Conservation (phyloP, 1,139 yeast genomes). For the Williopsis jadinii region DNA sequence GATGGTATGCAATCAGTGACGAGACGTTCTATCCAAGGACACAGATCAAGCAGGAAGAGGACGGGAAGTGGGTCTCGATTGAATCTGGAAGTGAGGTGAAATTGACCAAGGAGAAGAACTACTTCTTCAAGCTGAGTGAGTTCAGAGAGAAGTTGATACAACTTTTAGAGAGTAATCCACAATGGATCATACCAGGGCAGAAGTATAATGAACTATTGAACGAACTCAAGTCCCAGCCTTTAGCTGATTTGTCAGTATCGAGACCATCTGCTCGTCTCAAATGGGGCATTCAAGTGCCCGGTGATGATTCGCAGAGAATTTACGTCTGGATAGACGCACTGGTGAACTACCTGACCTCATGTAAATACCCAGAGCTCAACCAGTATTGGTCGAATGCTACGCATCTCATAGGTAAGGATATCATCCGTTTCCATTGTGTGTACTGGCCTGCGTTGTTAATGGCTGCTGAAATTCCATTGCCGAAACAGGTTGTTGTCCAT, state of each 20-base stretch:
- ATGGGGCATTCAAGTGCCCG: conserved; percentile 93
- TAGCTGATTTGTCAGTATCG: conserved; percentile 74
- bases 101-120: conserved; percentile 75
- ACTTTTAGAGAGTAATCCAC: conserved; percentile 38
- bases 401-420: conserved; percentile 90
- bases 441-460: conserved; percentile 92
- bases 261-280: conserved; percentile 68
- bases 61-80: conserved; percentile 43
- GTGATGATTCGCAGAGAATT: conserved; percentile 67
- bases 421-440: conserved; percentile 77
- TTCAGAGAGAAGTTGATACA: conserved; percentile 51
- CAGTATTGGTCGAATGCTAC: conserved; percentile 32
- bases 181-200: conserved; percentile 58
- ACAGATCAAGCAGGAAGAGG: conserved; percentile 43
- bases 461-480: conserved; percentile 71
- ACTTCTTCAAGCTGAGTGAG: conserved; percentile 68
- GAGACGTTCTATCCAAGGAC: conserved; percentile 89
- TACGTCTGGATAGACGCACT: conserved; percentile 98
- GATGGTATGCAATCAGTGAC: conserved; percentile 94
- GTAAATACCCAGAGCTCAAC: conserved; percentile 46
- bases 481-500: conserved; percentile 76
- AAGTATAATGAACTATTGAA: conserved; percentile 49
- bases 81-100: conserved; percentile 76
- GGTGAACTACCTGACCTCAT: conserved; percentile 72
- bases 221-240: conserved; percentile 43